A percentile compares a stretch with the other conserved stretches of the same genome.
Conservation (phyloP, 1,284 basidiomycete genomes). For the Tylopilus sp. region DNA sequence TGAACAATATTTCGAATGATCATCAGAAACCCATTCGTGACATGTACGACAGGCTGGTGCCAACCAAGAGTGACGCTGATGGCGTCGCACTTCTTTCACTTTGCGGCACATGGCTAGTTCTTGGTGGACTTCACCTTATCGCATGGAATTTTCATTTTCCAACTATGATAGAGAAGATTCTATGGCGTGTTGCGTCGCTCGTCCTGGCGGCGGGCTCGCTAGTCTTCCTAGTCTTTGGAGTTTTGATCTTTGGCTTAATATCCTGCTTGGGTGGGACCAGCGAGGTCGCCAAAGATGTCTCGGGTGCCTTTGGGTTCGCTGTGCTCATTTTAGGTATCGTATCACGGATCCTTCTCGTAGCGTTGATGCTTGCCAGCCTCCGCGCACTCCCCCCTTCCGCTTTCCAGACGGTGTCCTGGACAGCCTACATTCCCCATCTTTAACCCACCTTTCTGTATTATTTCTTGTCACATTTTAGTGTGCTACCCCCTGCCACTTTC, state of each 20-base stretch:
- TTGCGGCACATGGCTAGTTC: not conserved
- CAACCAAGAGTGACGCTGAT: no score
- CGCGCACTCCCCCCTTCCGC: not conserved
- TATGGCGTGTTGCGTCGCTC: not conserved
- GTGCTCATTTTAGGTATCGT: not conserved
- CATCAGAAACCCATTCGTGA: not conserved
- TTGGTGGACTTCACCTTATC: not conserved
- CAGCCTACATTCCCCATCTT: conserved; percentile 3
- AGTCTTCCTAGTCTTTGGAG: no score
- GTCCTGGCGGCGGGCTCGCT: not conserved
- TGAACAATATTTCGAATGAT: not conserved
- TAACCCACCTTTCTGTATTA: not conserved
- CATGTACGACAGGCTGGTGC: not conserved
- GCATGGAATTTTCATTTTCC: conserved; percentile 1
- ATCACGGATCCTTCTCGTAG: not conserved
- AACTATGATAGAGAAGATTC: not conserved
- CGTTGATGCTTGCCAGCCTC: conserved; percentile 6
- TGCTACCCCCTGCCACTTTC: no score
- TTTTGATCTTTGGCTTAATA: no score
- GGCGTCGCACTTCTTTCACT: not conserved
- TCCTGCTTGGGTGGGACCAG: no score
- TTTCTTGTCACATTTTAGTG: no score
- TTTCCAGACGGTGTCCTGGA: not conserved
- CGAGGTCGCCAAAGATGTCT: no score
- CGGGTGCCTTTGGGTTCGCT: no score